Evolutionary conservation across 2,329 filamentous ascomycete genomes (phyloP), one percentile per base, ranked within the genome.

Genomic region (Sclerotinia glacialis): DNA sequence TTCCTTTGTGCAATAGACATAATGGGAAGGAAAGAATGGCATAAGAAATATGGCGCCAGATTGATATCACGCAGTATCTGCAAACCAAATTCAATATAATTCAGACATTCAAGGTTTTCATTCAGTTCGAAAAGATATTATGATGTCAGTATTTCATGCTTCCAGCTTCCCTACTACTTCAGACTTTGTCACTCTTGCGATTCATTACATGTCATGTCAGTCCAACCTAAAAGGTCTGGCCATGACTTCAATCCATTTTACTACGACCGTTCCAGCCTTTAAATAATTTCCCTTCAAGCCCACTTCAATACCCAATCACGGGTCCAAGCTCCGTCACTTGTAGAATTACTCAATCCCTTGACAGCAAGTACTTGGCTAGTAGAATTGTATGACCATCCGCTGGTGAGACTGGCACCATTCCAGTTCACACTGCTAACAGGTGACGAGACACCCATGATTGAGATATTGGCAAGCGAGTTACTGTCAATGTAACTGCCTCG

Each of bases 391-490:
- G 73, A 73, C 76, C 86, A 84, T 16, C 78, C 78, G 14, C 71
- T 71, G 0, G 75, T 76, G 12, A 90, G 71, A 1, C 69, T 66
- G 42, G 76, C 69, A 0, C 82, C 83, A 72, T 88, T 85, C 9
- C 89, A 76, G 28, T 76, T 78, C 1, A 90, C 83, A n/a, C 72
- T 76, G 0, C 71, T 74, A 44, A 80, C 71, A 71, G 75, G 70
- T n/a, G 71, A 70, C 4, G 76, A 68, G 0, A 89, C 79, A 28
- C 89, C 89, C 68, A 90, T 70, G 54, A 92, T 75, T 0, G 86
- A 90, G 47, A 90, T 80, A 68, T 87, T 88, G 0, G 81, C 84
- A 18, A 91, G 78, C 0, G 82, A 76, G 71, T 87, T 89, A 0
- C 73, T 77, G 69, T 89, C 87, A 12, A 78, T 75, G 75, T 82